These are phyloP conservation scores for Coffea eugenioides DNA, from an alignment of 257 asterid genomes.

Conservation along the genomic window DNA sequence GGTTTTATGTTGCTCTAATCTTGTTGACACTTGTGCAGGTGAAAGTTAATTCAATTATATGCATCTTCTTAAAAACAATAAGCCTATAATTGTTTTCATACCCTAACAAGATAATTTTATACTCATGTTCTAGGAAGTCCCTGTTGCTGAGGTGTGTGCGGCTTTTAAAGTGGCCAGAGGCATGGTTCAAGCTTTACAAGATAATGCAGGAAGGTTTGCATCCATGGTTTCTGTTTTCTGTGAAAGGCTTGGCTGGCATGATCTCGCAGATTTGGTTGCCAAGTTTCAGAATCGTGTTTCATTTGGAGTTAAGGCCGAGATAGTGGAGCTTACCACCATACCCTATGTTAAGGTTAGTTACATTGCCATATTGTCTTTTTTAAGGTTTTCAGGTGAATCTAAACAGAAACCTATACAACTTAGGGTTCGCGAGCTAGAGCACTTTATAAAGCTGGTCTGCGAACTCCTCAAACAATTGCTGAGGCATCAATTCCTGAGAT, in stretches of 20 bases:
- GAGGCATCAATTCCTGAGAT: constrained; percentile 91
- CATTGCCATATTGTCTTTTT: constrained; percentile 14
- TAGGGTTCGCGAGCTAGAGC: constrained; percentile 99
- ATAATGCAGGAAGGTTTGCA: constrained; percentile 99
- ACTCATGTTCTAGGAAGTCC: constrained; percentile 66
- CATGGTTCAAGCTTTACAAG: constrained; percentile 98
- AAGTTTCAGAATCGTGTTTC: constrained; percentile 96
- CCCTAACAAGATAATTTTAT: constrained; percentile 13
- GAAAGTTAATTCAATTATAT: constrained; percentile 4
- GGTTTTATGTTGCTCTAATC: constrained; percentile 90
- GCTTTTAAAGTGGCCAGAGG: constrained; percentile 96
- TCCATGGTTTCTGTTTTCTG: constrained; percentile 98
- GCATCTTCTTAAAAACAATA: neutral
- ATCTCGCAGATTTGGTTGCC: constrained; percentile 82
- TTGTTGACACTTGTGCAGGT: constrained; percentile 96
- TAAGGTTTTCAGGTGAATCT: constrained; percentile 17
- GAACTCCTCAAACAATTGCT: constrained; percentile 95
- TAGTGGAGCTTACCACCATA: constrained; percentile 90
- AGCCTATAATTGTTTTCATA: neutral
- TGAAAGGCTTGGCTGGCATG: constrained; percentile 99
- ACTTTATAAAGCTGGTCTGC: constrained; percentile 89
- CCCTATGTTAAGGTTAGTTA: constrained; percentile 80
- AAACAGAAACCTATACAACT: constrained; percentile 24
- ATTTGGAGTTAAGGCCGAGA: constrained; percentile 98
- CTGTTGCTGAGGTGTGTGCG: constrained; percentile 78